Conservation (phyloP, 805 yeast species). For the Lipomyces yamadae region DNA sequence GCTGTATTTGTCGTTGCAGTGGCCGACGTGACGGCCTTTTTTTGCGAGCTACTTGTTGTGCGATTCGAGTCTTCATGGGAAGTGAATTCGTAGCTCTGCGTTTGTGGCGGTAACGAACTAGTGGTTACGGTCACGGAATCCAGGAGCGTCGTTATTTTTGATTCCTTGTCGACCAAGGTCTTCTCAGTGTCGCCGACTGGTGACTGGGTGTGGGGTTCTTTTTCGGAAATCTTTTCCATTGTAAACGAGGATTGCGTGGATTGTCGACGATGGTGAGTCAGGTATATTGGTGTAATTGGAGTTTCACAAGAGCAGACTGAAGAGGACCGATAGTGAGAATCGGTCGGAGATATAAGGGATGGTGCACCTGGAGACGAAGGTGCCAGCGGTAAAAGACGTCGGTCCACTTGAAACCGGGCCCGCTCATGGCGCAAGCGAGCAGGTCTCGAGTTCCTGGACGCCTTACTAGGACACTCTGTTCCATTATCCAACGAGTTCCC, state of each 20-base stretch:
- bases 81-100: constrained; percentile 19
- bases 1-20: neutral
- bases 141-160: neutral
- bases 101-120: neutral
- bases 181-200: neutral
- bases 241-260: neutral
- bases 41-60: neutral
- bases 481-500: constrained; percentile 18
- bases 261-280: neutral
- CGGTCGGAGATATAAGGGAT: constrained; percentile 1
- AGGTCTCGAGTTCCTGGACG: neutral
- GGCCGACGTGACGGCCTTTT: neutral
- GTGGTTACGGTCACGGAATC: neutral
- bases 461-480: neutral
- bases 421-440: constrained; percentile 10
- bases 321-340: neutral
- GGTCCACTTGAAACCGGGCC: constrained; percentile 14
- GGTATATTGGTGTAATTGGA: neutral
- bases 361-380: constrained; percentile 9
- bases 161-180: neutral
- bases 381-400: constrained; percentile 15
- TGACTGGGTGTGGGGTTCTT: neutral
- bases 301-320: neutral
- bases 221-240: neutral
- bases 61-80: constrained; percentile 22